phyloP scores from a whole-genome alignment of 345 rosid genomes.

The Salix koriyanagi region DNA sequence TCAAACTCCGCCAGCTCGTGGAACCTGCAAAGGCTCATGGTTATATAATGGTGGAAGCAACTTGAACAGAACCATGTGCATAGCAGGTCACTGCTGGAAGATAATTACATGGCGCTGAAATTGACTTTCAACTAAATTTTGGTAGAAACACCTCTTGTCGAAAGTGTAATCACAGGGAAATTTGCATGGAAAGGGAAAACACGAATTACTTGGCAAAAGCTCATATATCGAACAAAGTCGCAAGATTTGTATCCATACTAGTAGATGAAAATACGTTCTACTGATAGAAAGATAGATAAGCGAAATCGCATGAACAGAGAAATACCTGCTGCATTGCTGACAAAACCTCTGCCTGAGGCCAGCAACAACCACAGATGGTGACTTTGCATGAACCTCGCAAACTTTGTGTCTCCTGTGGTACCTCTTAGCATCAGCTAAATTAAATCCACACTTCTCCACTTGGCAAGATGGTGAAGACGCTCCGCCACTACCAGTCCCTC shows the following conservation, averaged over 20 bases:
- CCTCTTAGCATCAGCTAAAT: conserved; percentile 59
- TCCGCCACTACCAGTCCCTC: conserved; percentile 25
- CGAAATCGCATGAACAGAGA: neutral
- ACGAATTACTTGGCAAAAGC: neutral
- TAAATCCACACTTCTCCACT: conserved; percentile 64
- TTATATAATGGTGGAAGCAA: neutral
- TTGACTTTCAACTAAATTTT: neutral
- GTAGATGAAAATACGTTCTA: neutral
- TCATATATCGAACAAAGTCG: too few relatives aligned
- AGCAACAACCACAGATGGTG: conserved; percentile 48
- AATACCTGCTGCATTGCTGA: conserved; percentile 95
- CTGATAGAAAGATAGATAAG: neutral
- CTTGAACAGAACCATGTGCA: neutral
- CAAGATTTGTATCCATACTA: too few relatives aligned
- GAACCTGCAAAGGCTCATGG: conserved; percentile 34
- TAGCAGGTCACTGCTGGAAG: neutral
- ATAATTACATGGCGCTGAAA: neutral
- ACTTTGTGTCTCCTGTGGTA: conserved; percentile 85
- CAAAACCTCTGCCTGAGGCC: conserved; percentile 75
- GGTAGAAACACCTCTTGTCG: neutral
- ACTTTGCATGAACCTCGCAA: conserved; percentile 81
- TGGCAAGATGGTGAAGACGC: conserved; percentile 49
- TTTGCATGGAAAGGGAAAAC: neutral
- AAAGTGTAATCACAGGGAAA: neutral
- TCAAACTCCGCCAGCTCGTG: conserved; percentile 75